Base-by-base conservation (phyloP, 352 stramenopile species). In the Phytophthora boehmeriae region DNA sequence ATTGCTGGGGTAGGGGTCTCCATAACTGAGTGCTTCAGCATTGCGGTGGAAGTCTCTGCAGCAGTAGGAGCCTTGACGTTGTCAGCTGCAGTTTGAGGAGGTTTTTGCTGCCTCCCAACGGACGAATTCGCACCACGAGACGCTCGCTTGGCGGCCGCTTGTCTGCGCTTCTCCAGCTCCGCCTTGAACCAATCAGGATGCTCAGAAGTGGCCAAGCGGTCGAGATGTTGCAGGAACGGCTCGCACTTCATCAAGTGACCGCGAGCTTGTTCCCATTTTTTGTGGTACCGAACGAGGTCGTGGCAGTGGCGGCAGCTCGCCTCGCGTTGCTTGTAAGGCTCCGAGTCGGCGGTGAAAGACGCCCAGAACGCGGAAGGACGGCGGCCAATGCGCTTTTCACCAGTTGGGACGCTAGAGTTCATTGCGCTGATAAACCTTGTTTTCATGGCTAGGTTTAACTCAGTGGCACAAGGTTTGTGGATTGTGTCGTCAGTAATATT, bases 251-350 rank as follows among this genome's bases (percentile, higher is more conserved):
- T 77, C 23, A 88, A 64, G 54, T 90, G 78, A 59, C 68, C 60
- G 22, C 80, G 80, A 38, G 78, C 78, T 34, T 84, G 76, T 36
- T 75, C 78, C 67, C 74, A 88, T 73, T 88, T 90, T 64, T 87
- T 85, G 63, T 77, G 75, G 57, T 90, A 73, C 8, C 59, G 59
- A 5, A 88, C 63, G 1, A 63, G 46, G 30, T 63, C 48, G 34
- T 63, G 61, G 56, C 80, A 90, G 67, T 88, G 80, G 35, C 78
- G 78, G 38, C 80, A 90, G 35, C 67, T 48, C 27, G 78, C 66
- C 41, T 74, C 41, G 20, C 58, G 35, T 30, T 64, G 41, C 45
- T 86, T 84, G 66, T 87, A 80, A 6, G 80, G 80, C 61, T 86
- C 65, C 0, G 65, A 46, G 1, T 66, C 42, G 1, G 68, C 62